These are phyloP conservation scores for Penicillium oxalicum DNA, from an alignment of 2,329 filamentous ascomycete genomes.

Conservation along the genomic window DNA sequence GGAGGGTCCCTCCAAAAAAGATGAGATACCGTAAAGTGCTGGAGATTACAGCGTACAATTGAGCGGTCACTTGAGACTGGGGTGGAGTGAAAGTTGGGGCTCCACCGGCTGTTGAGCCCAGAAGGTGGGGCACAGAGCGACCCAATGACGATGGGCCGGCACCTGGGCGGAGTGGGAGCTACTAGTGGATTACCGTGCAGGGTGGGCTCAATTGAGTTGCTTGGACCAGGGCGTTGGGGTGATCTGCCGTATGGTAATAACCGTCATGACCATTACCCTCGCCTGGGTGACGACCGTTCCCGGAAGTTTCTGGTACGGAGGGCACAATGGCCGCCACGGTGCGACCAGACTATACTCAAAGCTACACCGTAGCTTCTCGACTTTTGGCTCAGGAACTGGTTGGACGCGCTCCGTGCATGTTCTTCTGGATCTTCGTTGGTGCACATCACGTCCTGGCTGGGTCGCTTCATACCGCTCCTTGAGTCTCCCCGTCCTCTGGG, in stretches of 20 bases:
- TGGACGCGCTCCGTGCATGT: too few relatives aligned
- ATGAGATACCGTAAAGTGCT: slow-evolving; percentile 16
- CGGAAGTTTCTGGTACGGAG: too few relatives aligned
- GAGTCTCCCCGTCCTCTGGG: too few relatives aligned
- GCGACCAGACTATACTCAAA: slow-evolving; percentile 2
- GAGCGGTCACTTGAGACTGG: slow-evolving; percentile 13
- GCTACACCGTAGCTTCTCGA: slow-evolving; percentile 5
- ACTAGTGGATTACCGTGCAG: neutral
- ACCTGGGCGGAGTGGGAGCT: slow-evolving; percentile 4
- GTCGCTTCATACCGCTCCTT: too few relatives aligned
- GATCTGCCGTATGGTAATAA: slow-evolving; percentile 1
- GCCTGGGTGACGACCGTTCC: too few relatives aligned
- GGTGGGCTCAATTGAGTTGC: neutral
- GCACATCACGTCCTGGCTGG: too few relatives aligned
- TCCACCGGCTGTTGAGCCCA: neutral
- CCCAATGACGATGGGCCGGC: too few relatives aligned
- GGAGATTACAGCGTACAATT: slow-evolving; percentile 25
- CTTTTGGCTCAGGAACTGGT: neutral
- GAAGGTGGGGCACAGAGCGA: neutral
- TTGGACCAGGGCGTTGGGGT: slow-evolving; percentile 11
- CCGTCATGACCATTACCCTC: neutral
- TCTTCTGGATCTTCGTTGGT: too few relatives aligned
- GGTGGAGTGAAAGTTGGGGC: slow-evolving; percentile 16
- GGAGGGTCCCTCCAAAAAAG: slow-evolving; percentile 5
- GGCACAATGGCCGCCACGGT: too few relatives aligned